Conservation (phyloP, 106 monocot species). For the Alisma plantagoaquatica region DNA sequence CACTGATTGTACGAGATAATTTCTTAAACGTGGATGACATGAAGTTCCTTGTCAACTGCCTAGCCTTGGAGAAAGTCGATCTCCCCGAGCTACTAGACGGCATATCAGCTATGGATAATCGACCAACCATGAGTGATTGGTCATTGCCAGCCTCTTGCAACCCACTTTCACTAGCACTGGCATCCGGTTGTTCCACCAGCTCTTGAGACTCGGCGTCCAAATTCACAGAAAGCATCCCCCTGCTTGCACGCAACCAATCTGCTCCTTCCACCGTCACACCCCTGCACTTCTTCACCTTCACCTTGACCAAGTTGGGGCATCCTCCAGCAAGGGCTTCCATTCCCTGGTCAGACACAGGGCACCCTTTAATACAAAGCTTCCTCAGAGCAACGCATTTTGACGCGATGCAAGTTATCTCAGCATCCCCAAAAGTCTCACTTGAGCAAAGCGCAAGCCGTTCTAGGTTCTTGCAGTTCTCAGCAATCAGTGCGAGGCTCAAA, state of each 20-base stretch:
- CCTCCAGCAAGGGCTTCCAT: conserved; percentile 30
- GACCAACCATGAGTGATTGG: conserved; percentile 10
- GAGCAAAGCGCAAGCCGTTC: conserved; percentile 32
- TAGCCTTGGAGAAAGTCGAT: conserved; percentile 25
- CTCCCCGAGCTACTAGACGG: conserved; percentile 30
- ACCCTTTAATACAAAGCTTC: conserved; percentile 48
- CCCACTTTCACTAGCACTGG: no score
- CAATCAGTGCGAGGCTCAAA: conserved; percentile 18
- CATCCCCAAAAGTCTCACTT: conserved; percentile 34
- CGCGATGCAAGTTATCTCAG: conserved; percentile 30
- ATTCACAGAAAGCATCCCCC: no score
- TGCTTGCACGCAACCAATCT: conserved; percentile 27
- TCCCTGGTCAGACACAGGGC: conserved; percentile 25
- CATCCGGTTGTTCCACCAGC: no score
- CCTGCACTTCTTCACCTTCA: conserved; percentile 38
- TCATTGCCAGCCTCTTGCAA: no score
- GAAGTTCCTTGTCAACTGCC: not conserved
- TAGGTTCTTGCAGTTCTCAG: conserved; percentile 17
- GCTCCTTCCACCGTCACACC: conserved; percentile 20
- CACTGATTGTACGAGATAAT: not conserved
- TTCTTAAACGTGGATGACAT: conserved; percentile 2
- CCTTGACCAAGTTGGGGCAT: conserved; percentile 33
- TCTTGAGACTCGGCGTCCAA: no score
- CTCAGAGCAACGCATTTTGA: conserved; percentile 22
- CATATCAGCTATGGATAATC: conserved; percentile 16